phyloP scores from a whole-genome alignment of 176 grass and related monocot species.

The Triticum timopheevii region DNA sequence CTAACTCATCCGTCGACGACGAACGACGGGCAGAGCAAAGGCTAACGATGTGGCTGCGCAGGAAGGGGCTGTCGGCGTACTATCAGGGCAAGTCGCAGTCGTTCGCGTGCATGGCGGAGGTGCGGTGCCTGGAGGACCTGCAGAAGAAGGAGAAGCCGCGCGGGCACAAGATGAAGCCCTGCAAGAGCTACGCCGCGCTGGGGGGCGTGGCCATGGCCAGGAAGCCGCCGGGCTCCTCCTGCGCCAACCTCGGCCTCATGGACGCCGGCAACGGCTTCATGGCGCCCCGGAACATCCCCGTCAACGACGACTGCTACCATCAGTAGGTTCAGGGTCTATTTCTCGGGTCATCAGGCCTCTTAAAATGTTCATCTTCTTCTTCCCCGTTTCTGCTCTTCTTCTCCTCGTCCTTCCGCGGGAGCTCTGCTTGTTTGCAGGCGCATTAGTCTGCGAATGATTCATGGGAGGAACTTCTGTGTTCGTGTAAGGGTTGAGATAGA shows the following conservation, averaged over 20 bases:
- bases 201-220: constrained; percentile 32
- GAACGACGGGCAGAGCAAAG: no score
- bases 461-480: not conserved
- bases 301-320: constrained; percentile 36
- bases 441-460: constrained; percentile 35
- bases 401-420: not conserved
- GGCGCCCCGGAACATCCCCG: constrained; percentile 36
- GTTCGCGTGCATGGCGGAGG: constrained; percentile 74
- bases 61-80: constrained; percentile 73
- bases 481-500: not conserved
- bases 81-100: constrained; percentile 86
- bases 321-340: constrained; percentile 16
- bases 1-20: not conserved
- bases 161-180: constrained; percentile 57
- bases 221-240: constrained; percentile 28
- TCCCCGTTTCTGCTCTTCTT: not conserved
- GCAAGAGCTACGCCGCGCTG: constrained; percentile 48
- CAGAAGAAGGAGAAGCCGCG: constrained; percentile 60
- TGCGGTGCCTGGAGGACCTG: constrained; percentile 65
- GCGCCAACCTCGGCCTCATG: constrained; percentile 43
- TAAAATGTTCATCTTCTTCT: not conserved
- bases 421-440: constrained; percentile 25
- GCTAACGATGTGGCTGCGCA: not conserved
- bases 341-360: constrained; percentile 12
- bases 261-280: constrained; percentile 27